Conservation (phyloP, 225 moss, liverwort and hornwort genomes). For the Climacium dendroides region DNA sequence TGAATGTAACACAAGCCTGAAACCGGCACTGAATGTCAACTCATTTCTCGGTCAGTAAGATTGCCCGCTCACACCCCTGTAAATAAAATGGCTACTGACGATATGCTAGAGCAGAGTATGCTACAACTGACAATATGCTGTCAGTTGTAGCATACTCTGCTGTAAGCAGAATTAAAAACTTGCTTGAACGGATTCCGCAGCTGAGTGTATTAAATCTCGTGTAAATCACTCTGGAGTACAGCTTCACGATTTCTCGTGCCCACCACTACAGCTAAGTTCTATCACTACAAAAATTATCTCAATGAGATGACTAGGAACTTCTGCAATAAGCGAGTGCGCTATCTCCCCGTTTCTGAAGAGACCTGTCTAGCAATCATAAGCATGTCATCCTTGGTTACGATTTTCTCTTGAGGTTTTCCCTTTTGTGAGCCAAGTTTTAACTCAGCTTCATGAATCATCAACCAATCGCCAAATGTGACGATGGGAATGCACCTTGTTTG, state of each 20-base stretch:
- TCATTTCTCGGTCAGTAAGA: background rate
- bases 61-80: background rate
- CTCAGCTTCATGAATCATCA: constrained; percentile 59
- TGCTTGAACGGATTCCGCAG: background rate
- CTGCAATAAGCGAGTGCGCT: background rate
- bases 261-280: background rate
- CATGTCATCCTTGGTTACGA: constrained; percentile 56
- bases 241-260: background rate
- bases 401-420: constrained; percentile 66
- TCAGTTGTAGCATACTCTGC: background rate
- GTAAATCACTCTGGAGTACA: background rate
- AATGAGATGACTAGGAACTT: background rate
- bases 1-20: background rate
- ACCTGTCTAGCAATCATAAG: constrained; percentile 48
- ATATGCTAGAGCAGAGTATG: no score
- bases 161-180: background rate
- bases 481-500: constrained; percentile 24
- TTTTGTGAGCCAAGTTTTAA: constrained; percentile 36
- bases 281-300: background rate
- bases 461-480: constrained; percentile 69
- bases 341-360: constrained; percentile 9
- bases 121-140: no score
- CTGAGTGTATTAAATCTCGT: background rate
- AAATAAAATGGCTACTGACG: background rate
- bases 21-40: background rate